phyloP scores from a whole-genome alignment of 768 basidiomycete species.

The Phylloporus scabripes region DNA sequence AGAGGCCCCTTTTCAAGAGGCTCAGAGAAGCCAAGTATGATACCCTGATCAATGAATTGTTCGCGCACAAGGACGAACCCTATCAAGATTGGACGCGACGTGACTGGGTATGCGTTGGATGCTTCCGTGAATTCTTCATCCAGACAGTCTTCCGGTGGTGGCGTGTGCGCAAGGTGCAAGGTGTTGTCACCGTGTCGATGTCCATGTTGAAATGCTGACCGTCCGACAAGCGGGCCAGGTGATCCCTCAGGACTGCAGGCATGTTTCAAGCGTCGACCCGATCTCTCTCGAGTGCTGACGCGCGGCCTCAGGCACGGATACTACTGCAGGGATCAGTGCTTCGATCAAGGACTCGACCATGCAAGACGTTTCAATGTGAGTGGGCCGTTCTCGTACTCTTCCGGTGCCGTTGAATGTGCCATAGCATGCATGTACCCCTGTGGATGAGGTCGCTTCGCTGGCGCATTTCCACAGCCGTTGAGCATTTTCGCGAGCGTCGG shows the following conservation, averaged over 20 bases:
- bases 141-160: slow-evolving; percentile 10
- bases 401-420: neutral
- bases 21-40: slow-evolving; percentile 4
- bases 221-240: neutral
- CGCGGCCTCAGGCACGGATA: slow-evolving; percentile 6
- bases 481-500: neutral
- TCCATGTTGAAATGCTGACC: neutral
- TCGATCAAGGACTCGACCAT: slow-evolving; percentile 6
- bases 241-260: slow-evolving; percentile 7
- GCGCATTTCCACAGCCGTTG: slow-evolving; percentile 1
- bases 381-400: neutral
- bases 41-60: slow-evolving; percentile 7
- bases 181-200: neutral
- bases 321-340: slow-evolving; percentile 12
- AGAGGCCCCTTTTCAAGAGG: slow-evolving; percentile 6
- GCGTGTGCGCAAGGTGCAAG: slow-evolving; percentile 5
- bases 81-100: slow-evolving; percentile 6
- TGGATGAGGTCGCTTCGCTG: neutral
- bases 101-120: slow-evolving; percentile 6
- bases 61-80: slow-evolving; percentile 1
- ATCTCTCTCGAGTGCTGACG: neutral
- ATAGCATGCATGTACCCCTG: slow-evolving; percentile 9
- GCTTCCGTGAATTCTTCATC: slow-evolving; percentile 6
- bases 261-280: neutral
- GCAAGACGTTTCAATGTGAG: slow-evolving; percentile 11